phyloP scores from a whole-genome alignment of 192 early-diverging fungal genomes.

The Linnemannia schmuckeri region DNA sequence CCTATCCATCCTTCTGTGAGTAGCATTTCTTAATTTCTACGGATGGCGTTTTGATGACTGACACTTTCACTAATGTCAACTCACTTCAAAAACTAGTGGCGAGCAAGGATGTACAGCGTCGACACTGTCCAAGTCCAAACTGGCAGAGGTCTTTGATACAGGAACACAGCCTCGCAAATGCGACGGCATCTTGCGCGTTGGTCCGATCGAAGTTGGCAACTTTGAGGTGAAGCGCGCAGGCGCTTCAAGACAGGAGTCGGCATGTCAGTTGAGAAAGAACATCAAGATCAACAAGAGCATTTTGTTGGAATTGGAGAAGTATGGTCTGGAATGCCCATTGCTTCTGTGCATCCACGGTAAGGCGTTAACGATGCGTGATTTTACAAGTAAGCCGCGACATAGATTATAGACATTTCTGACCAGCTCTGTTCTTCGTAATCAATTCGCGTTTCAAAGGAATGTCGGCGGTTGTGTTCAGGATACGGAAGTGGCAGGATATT shows the following conservation, averaged over 20 bases:
- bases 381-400: not conserved
- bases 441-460: not conserved
- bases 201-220: constrained; percentile 13
- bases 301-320: constrained; percentile 17
- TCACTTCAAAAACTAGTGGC: constrained; percentile 81
- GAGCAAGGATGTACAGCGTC: constrained; percentile 26
- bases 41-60: constrained; percentile 66
- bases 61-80: constrained; percentile 74
- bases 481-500: constrained; percentile 5
- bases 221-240: constrained; percentile 15
- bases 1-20: constrained; percentile 11
- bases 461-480: constrained; percentile 14
- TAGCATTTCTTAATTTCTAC: not conserved
- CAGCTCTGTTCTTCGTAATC: not conserved
- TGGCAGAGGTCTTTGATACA: constrained; percentile 27
- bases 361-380: not conserved
- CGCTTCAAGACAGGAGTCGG: constrained; percentile 15
- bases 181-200: constrained; percentile 16
- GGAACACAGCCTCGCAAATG: constrained; percentile 13
- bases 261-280: constrained; percentile 14
- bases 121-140: constrained; percentile 25
- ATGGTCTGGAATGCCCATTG: constrained; percentile 11
- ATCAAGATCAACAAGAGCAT: constrained; percentile 29
- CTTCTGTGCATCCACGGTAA: constrained; percentile 22
- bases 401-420: no score